These are phyloP conservation scores for Lavandula angustifolia DNA, from an alignment of 257 asterid species.

Conservation along the genomic window DNA sequence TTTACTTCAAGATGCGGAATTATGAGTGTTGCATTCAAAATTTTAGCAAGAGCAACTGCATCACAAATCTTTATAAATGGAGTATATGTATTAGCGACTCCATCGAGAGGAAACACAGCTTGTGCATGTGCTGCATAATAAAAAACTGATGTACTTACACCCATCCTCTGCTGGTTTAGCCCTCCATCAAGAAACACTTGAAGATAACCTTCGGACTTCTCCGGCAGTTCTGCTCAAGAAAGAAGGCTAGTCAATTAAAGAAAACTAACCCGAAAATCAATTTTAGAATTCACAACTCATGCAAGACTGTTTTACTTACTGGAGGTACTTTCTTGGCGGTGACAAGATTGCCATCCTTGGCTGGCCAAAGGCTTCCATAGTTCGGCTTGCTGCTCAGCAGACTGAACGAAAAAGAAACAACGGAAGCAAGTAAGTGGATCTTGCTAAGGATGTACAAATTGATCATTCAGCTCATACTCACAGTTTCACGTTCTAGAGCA, in stretches of 20 bases:
- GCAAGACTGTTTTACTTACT: conserved; percentile 43
- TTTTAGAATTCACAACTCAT: not conserved
- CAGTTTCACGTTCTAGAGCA: conserved; percentile 74
- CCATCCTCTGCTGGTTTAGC: conserved; percentile 97
- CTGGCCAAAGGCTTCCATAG: conserved; percentile 71
- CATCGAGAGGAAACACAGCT: not conserved
- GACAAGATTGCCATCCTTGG: conserved; percentile 75
- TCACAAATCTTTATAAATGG: conserved; percentile 68
- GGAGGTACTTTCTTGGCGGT: conserved; percentile 36
- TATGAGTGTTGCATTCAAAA: conserved; percentile 89
- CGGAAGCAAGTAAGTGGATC: not conserved
- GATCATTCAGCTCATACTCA: conserved; percentile 51
- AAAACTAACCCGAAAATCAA: conserved; percentile 4
- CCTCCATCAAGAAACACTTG: conserved; percentile 99
- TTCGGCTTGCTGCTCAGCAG: conserved; percentile 51
- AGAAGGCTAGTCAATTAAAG: not conserved
- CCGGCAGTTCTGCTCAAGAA: conserved; percentile 55
- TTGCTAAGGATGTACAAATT: not conserved
- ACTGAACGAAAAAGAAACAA: conserved; percentile 40
- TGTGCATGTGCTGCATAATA: not conserved
- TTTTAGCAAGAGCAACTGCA: conserved; percentile 93
- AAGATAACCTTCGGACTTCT: conserved; percentile 72
- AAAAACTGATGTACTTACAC: conserved; percentile 52
- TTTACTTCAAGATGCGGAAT: conserved; percentile 93
- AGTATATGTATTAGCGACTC: conserved; percentile 29